Base-by-base conservation (phyloP, 352 stramenopile species). In the Globisporangium takayamanum region DNA sequence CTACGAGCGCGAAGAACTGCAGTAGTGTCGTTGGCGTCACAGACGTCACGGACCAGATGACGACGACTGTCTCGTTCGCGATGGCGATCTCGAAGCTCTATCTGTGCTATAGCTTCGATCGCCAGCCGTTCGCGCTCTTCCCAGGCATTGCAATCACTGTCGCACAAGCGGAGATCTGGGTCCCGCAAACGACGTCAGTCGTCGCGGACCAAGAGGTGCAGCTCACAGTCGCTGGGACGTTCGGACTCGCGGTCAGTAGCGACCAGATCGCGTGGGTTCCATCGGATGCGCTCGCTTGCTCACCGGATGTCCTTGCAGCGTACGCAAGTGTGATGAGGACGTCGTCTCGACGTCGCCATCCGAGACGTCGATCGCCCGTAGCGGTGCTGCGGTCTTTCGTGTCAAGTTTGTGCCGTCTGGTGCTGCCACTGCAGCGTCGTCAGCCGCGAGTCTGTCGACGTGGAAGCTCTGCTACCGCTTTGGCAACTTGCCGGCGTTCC, bases 391-490 rank as follows among this genome's bases (percentile, higher is more conserved):
- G 3, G 56, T 49, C 1, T 68, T 88, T 30, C 65, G 51, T 6
- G 64, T 80, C 3, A 72, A 66, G 5, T 88, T 83, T 53, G 64
- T 79, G 0, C 66, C 76, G 18, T 0, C 64, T 68, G 14, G 37
- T 20, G 4, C 50, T 49, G 39, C 0, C 15, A 68, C 8, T 53
- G 36, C 2, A 54, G 60, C 3, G 63, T 58, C 0, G 41, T 57
- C 15, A 1, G 49, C 20, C 10, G 16, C 53, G 4, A 70, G 59
- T 1, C 63, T 84, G 14, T 73, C 73, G 10, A 76, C 70, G 0
- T 89, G 80, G 80, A 89, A 89, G 50, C 59, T 89, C 18, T 89
- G 80, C 55, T 89, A 87, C 58, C 73, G 70, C 11, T 89, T 89
- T 42, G 80, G 76, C 7, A 84, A 70, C 53, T 78, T 74, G 7